phyloP scores from a whole-genome alignment of 2,329 filamentous ascomycete genomes.

The Lecanicillium sp. region DNA sequence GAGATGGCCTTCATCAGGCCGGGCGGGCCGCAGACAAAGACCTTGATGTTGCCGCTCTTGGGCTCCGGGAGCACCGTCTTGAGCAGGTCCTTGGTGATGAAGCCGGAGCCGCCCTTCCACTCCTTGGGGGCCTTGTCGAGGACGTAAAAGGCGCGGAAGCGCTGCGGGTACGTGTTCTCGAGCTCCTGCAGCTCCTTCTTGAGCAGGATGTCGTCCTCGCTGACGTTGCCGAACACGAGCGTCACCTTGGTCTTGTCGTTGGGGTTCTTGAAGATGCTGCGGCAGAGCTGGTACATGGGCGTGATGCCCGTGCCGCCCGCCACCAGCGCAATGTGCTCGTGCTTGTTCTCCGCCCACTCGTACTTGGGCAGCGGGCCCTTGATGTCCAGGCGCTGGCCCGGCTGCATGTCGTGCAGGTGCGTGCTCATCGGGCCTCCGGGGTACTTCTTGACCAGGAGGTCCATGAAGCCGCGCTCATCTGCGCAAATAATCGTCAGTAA shows the following conservation, averaged over 20 bases:
- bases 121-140: constrained; percentile 76
- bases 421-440: constrained; percentile 84
- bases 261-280: constrained; percentile 91
- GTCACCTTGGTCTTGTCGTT: constrained; percentile 97
- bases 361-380: constrained; percentile 97
- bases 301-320: constrained; percentile 97
- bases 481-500: constrained; percentile 9
- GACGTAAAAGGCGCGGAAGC: constrained; percentile 92
- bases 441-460: constrained; percentile 90
- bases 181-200: constrained; percentile 78
- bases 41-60: constrained; percentile 85
- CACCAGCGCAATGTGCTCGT: constrained; percentile 77
- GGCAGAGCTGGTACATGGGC: constrained; percentile 92
- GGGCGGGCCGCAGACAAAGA: constrained; percentile 93
- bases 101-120: constrained; percentile 72
- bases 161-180: constrained; percentile 91
- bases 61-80: constrained; percentile 94
- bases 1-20: constrained; percentile 90
- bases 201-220: constrained; percentile 84
- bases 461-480: constrained; percentile 73
- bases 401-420: constrained; percentile 75
- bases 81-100: constrained; percentile 81
- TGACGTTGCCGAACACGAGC: constrained; percentile 84
- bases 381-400: constrained; percentile 77
- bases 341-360: constrained; percentile 83